Base-by-base conservation (phyloP, 495 filamentous ascomycete species). In the Friedmanniomyces endolithicus region DNA sequence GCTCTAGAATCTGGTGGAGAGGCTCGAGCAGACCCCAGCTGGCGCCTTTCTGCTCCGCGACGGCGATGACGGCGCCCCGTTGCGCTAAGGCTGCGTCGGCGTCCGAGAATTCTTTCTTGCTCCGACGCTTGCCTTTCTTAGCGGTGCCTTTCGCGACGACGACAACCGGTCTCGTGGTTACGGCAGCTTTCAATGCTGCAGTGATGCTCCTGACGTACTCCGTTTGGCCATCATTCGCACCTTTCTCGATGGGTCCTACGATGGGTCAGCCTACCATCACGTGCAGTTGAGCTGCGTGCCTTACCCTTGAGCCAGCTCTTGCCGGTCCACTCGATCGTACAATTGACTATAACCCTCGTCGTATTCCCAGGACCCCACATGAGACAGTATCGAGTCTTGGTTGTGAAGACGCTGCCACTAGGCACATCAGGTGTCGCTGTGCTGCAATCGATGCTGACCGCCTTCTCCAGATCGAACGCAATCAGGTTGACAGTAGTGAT, bases 261-360 rank as follows among this genome's bases (percentile, higher is more conserved):
- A 53, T 46, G 7, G 1, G 50, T 61, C 50, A 57, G 55, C 37
- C 11, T 4, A 31, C 6, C 19, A 44, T 53, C n/a, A 72, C 57
- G 70, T 64, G 34, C 27, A 35, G 31, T 52, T 17, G 47, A 46
- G 20, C 55, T 33, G 49, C 14, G 48, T 56, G 2, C 57, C 72
- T 64, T 78, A 95, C 90, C 87, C 74, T 95, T 97, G 37, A 97
- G 67, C 92, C 94, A 99, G 71, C 88, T 95, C 75, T 99, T 99
- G 52, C 92, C 90, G 0, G 85, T 81, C 92, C 92, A 99, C 64
- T 97, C 92, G 47, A 97, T 86, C 0, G 82, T 83, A 68, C 87
- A 95, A 53, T 81, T 94, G 68, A 88, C 81, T 24, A 90, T 75
- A 25, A 99, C 70, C 31, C 87, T 78, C 0, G 94, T 99, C 23